phyloP scores from a whole-genome alignment of 148 eudicot genomes.

The Dianthus caryophyllus region DNA sequence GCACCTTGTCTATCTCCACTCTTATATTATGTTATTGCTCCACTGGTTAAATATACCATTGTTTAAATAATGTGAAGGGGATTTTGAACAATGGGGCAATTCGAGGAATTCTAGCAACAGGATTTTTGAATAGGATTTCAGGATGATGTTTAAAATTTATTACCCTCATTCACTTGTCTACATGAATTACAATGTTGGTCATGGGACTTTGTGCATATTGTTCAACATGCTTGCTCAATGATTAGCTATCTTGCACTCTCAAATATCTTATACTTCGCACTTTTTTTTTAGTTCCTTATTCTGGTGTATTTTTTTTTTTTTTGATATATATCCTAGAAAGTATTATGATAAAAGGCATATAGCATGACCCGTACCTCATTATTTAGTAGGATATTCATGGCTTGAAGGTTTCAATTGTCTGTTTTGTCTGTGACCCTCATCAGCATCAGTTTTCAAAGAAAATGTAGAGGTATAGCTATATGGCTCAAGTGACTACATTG shows the following conservation, averaged over 20 bases:
- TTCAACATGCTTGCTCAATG: not conserved
- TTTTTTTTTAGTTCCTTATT: not conserved
- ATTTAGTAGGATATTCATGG: not conserved
- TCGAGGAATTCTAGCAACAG: no score
- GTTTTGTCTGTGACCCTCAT: not conserved
- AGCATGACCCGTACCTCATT: not conserved
- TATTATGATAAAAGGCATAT: not conserved
- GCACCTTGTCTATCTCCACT: not conserved
- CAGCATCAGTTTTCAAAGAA: conserved; percentile 1
- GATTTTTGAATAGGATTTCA: not conserved
- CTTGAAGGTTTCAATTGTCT: not conserved
- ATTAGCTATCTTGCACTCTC: not conserved
- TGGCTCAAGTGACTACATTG: not conserved
- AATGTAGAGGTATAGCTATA: not conserved
- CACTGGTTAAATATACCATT: no score
- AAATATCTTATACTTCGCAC: not conserved
- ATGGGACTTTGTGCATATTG: not conserved
- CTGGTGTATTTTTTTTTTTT: not conserved
- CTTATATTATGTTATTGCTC: no score
- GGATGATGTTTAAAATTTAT: not conserved
- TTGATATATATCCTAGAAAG: not conserved
- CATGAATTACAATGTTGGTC: not conserved
- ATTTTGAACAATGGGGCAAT: no score
- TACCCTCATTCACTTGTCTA: not conserved
- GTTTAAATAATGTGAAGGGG: no score